Percentiles rank a stretch among this genome's conserved stretches.
Conservation (phyloP, 306 rosid species). For the Fagus crenata region DNA sequence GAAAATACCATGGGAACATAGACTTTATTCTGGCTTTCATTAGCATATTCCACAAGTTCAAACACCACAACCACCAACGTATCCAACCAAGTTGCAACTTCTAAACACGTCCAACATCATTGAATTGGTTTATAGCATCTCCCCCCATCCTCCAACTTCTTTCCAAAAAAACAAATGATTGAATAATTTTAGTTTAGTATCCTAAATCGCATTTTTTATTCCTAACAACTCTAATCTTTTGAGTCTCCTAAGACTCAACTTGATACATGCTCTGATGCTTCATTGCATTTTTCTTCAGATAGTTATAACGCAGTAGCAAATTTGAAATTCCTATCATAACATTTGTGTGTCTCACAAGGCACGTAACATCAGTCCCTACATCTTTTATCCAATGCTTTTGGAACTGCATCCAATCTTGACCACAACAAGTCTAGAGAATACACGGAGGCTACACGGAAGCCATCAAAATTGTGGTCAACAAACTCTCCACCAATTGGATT, state of each 20-base stretch:
- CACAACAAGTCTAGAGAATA: slow-evolving; percentile 12
- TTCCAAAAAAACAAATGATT: too few species aligned
- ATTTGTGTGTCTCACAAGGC: slow-evolving; percentile 17
- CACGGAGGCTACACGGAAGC: slow-evolving; percentile 20
- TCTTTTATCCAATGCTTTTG: not conserved
- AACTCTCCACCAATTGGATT: not conserved
- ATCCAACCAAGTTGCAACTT: too few species aligned
- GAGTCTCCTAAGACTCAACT: too few species aligned
- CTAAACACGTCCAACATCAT: too few species aligned
- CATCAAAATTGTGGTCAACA: slow-evolving; percentile 39
- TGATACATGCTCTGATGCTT: too few species aligned
- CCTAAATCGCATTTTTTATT: too few species aligned
- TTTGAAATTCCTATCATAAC: not conserved
- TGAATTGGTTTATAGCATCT: too few species aligned
- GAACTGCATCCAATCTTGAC: slow-evolving; percentile 29
- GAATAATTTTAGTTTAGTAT: too few species aligned
- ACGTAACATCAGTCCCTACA: slow-evolving; percentile 15
- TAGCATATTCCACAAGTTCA: not conserved
- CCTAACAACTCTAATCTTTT: too few species aligned
- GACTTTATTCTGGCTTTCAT: not conserved
- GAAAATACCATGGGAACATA: not conserved
- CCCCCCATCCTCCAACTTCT: too few species aligned
- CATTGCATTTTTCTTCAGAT: too few species aligned
- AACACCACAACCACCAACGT: not conserved
- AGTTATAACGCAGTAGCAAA: not conserved